These are phyloP conservation scores for Tylopilus sp. DNA, from an alignment of 768 basidiomycete genomes.

Conservation along the genomic window DNA sequence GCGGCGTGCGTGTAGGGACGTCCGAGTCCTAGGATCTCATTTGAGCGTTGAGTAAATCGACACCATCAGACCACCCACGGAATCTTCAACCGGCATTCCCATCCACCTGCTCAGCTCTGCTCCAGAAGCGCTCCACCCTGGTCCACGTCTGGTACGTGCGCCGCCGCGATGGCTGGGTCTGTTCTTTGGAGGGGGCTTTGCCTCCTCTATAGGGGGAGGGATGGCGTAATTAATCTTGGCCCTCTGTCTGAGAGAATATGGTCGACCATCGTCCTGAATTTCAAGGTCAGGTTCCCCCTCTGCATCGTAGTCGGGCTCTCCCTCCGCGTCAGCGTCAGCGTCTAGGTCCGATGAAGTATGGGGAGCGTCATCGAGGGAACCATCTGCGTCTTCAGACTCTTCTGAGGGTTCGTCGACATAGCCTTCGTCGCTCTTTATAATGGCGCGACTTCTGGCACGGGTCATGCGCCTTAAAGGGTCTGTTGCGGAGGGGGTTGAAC, in stretches of 20 bases:
- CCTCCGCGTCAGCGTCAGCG: slow-evolving; percentile 35
- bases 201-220: slow-evolving; percentile 76
- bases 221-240: slow-evolving; percentile 73
- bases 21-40: slow-evolving; percentile 62
- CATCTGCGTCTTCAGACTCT: slow-evolving; percentile 54
- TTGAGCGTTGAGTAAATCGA: not conserved
- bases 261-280: slow-evolving; percentile 36
- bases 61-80: slow-evolving; percentile 39
- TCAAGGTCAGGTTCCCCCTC: slow-evolving; percentile 40
- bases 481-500: not conserved
- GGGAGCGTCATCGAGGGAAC: slow-evolving; percentile 53
- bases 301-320: slow-evolving; percentile 38
- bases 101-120: slow-evolving; percentile 77
- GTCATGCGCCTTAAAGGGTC: slow-evolving; percentile 11
- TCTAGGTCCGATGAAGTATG: slow-evolving; percentile 39
- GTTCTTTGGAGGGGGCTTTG: slow-evolving; percentile 37
- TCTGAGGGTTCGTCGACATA: slow-evolving; percentile 49
- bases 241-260: slow-evolving; percentile 64
- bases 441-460: slow-evolving; percentile 24
- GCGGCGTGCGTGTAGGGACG: slow-evolving; percentile 58
- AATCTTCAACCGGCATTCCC: slow-evolving; percentile 70
- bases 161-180: slow-evolving; percentile 40
- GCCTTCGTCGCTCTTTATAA: slow-evolving; percentile 47
- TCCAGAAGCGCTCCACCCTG: slow-evolving; percentile 78
- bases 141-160: slow-evolving; percentile 41